A percentile compares a stretch with the other conserved stretches of the same genome.
These are phyloP conservation scores for Amaranthus hypochondriacus DNA, from an alignment of 148 eudicot species.

Conservation along the genomic window DNA sequence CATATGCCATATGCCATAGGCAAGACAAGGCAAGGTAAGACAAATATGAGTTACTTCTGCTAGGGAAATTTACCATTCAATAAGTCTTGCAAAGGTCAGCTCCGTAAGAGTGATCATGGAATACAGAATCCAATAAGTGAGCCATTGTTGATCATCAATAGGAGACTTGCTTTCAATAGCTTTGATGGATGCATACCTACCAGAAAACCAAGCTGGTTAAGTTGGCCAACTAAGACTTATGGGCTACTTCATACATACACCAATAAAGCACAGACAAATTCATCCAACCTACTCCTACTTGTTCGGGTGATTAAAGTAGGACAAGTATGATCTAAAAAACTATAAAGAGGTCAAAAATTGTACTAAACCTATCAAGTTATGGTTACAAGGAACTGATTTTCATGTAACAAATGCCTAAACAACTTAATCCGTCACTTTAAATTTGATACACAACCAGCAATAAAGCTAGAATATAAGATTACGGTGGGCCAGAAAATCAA, in stretches of 20 bases:
- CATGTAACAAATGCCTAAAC: too few species aligned
- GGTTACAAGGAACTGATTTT: too few species aligned
- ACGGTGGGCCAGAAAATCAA: too few species aligned
- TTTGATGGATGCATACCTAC: conserved; percentile 83
- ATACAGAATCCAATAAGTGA: conserved; percentile 93
- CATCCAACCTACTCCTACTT: background rate
- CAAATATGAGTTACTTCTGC: background rate
- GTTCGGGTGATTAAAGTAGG: background rate
- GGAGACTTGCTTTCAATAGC: conserved; percentile 89
- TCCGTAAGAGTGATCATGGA: conserved; percentile 87
- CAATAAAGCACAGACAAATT: background rate
- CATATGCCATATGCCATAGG: too few species aligned
- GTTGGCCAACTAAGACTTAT: background rate
- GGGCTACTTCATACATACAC: background rate
- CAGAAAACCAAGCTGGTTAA: background rate
- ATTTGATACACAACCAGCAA: too few species aligned
- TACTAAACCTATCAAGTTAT: too few species aligned
- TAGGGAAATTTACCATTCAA: conserved; percentile 62
- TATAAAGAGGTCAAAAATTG: too few species aligned
- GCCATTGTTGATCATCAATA: conserved; percentile 90
- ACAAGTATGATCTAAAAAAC: too few species aligned
- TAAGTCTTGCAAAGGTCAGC: conserved; percentile 73
- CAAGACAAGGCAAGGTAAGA: too few species aligned
- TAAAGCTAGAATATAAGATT: too few species aligned
- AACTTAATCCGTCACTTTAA: too few species aligned